Evolutionary conservation across 2,329 filamentous ascomycete genomes (phyloP).

Genomic region (Colletotrichum sidae): DNA sequence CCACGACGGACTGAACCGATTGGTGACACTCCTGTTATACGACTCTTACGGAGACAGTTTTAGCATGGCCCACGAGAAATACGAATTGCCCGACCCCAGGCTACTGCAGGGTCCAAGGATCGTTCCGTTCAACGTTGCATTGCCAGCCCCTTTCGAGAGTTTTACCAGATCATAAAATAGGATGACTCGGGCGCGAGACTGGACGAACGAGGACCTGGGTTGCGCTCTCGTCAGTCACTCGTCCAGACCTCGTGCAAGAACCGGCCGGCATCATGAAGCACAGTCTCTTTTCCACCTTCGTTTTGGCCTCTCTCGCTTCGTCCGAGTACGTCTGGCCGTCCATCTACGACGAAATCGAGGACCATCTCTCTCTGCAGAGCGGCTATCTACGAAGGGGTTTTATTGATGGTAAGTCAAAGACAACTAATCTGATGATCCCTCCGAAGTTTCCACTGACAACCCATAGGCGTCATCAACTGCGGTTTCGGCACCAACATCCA

Average conservation of each 20-base stretch:
- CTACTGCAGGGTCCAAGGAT: slow-evolving; percentile 21
- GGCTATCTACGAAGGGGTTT: slow-evolving; percentile 34
- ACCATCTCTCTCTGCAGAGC: slow-evolving; percentile 33
- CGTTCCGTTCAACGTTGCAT: slow-evolving; percentile 25
- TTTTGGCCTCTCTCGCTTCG: slow-evolving; percentile 17
- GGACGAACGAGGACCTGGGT: slow-evolving; percentile 1
- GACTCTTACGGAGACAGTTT: slow-evolving; percentile 2
- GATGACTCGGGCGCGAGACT: neutral
- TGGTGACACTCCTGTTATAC: neutral
- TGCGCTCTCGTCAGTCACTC: slow-evolving; percentile 11
- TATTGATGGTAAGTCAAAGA: slow-evolving; percentile 25
- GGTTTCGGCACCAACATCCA: slow-evolving; percentile 34
- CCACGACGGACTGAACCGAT: slow-evolving; percentile 19
- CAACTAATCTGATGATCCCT: too few species aligned
- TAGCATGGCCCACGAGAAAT: slow-evolving; percentile 18
- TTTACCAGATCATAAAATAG: slow-evolving; percentile 3
- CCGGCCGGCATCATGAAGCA: slow-evolving; percentile 21
- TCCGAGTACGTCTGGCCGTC: slow-evolving; percentile 34
- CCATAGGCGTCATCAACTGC: slow-evolving; percentile 39
- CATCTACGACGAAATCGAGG: slow-evolving; percentile 36
- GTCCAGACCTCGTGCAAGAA: neutral
- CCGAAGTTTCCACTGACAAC: neutral
- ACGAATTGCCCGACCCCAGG: slow-evolving; percentile 12
- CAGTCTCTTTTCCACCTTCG: slow-evolving; percentile 17
- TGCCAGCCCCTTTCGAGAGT: neutral